These are phyloP conservation scores for Symbiotaphrina buchneri DNA, from an alignment of 495 filamentous ascomycete species.

Conservation along the genomic window DNA sequence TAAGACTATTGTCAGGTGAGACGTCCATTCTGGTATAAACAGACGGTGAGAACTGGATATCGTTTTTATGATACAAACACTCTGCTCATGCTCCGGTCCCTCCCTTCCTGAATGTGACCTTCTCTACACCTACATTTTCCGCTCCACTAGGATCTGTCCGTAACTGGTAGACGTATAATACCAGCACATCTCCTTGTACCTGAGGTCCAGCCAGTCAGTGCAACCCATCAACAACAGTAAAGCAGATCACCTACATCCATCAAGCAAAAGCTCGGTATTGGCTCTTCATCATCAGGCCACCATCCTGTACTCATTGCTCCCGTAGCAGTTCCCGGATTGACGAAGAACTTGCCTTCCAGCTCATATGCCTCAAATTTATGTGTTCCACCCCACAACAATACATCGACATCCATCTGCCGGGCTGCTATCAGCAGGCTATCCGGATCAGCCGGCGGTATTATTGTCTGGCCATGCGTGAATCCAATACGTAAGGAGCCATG, in stretches of 20 bases:
- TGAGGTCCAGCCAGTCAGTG: conserved; percentile 11
- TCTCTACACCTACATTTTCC: conserved; percentile 92
- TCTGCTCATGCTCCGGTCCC: conserved; percentile 5
- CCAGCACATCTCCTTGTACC: conserved; percentile 95
- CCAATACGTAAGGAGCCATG: conserved; percentile 88
- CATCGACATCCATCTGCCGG: conserved; percentile 88
- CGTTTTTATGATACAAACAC: background rate
- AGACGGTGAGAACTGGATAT: no score
- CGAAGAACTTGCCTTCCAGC: conserved; percentile 95
- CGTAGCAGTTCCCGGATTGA: conserved; percentile 90
- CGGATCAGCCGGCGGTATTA: conserved; percentile 76
- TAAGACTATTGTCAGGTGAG: no score
- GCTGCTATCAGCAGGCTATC: conserved; percentile 85
- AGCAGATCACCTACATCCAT: conserved; percentile 67
- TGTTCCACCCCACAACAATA: conserved; percentile 92
- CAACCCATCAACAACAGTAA: background rate
- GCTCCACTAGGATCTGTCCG: conserved; percentile 71
- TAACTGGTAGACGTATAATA: conserved; percentile 93
- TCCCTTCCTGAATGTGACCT: conserved; percentile 91
- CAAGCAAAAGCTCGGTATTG: conserved; percentile 85
- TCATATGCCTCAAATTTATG: conserved; percentile 96
- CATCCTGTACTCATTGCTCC: conserved; percentile 59
- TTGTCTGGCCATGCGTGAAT: conserved; percentile 90
- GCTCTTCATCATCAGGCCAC: conserved; percentile 54
- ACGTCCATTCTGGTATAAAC: no score